Evolutionary conservation across 2,329 filamentous ascomycete species (phyloP).

Genomic region (Ceratocystis cacaofunesta): DNA sequence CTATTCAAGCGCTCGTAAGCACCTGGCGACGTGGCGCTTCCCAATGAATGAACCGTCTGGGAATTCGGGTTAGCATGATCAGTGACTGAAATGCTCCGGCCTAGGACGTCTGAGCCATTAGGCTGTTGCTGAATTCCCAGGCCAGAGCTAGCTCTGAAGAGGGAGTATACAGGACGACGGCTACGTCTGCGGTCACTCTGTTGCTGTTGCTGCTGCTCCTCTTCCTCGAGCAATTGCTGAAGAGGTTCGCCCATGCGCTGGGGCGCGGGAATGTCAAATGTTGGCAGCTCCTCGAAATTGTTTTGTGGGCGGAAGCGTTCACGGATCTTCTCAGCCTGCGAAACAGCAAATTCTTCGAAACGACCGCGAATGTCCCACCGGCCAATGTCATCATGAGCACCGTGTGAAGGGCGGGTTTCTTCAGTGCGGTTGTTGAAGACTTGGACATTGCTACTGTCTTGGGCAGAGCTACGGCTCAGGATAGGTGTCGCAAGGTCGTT

Average conservation of each 20-base stretch:
- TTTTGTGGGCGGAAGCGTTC: conserved; percentile 40
- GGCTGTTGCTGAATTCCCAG: not conserved
- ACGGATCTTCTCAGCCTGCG: conserved; percentile 44
- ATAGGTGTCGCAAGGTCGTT: conserved; percentile 20
- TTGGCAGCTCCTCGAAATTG: conserved; percentile 40
- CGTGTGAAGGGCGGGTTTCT: not conserved
- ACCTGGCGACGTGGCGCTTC: not conserved
- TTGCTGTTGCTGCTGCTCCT: conserved; percentile 22
- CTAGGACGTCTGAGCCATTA: not conserved
- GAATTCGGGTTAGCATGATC: not conserved
- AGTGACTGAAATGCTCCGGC: not conserved
- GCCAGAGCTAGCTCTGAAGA: not conserved
- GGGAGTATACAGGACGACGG: not conserved
- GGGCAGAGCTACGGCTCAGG: conserved; percentile 21
- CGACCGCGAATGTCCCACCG: conserved; percentile 43
- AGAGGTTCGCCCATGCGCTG: conserved; percentile 41
- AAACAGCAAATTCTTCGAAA: conserved; percentile 46
- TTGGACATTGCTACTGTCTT: conserved; percentile 1
- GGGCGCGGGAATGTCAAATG: conserved; percentile 47
- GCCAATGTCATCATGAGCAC: conserved; percentile 19
- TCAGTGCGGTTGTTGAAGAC: conserved; percentile 1
- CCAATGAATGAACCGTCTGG: not conserved
- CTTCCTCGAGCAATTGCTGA: conserved; percentile 42
- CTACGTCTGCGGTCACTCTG: not conserved
- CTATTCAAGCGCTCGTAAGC: not conserved